A percentile compares a stretch with the other conserved stretches of the same genome.
These are phyloP conservation scores for Leersia perrieri DNA, from an alignment of 176 grass and related monocot species.

Conservation along the genomic window DNA sequence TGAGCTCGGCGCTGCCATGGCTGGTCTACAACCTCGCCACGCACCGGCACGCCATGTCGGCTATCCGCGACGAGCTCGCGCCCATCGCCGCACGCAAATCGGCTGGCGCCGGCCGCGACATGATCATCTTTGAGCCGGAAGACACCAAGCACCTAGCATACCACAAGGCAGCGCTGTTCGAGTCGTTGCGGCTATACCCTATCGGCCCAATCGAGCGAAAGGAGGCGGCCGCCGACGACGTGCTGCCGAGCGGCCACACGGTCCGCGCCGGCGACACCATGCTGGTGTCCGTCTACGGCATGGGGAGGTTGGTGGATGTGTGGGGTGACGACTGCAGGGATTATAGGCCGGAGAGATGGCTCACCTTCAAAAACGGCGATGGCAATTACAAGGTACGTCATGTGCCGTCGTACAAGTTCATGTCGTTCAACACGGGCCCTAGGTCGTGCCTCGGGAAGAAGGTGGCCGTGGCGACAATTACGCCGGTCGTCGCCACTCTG, in stretches of 20 bases:
- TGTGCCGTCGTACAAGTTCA: conserved; percentile 15
- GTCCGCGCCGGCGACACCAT: neutral
- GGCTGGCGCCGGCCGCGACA: neutral
- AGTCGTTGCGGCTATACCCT: conserved; percentile 41
- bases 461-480: neutral
- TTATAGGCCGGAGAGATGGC: conserved; percentile 10
- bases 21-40: conserved; percentile 26
- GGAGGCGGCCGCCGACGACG: neutral
- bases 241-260: neutral
- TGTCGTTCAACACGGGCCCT: conserved; percentile 16
- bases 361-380: no score
- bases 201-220: conserved; percentile 26
- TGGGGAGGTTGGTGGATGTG: no score
- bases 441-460: conserved; percentile 14
- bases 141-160: conserved; percentile 33
- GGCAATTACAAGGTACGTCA: neutral
- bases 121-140: conserved; percentile 6
- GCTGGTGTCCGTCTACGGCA: neutral
- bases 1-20: conserved; percentile 23
- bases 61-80: conserved; percentile 31
- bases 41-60: neutral
- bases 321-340: no score
- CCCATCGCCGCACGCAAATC: neutral
- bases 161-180: conserved; percentile 37
- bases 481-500: neutral